Base-by-base conservation (phyloP, 2,329 filamentous ascomycete species). In the Sporothrix pallida region DNA sequence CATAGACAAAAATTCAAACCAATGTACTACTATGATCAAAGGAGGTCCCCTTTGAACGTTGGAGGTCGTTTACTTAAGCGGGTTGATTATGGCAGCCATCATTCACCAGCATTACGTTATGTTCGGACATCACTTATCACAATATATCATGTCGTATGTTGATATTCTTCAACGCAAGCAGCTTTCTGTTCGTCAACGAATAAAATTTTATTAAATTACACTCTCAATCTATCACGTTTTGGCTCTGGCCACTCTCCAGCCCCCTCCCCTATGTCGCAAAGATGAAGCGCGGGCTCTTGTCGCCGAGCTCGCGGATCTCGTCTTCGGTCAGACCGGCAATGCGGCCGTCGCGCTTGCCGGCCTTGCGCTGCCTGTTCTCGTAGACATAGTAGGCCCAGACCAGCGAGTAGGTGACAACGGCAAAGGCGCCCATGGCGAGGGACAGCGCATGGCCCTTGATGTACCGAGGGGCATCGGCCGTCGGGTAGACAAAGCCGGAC, bases 381-480 rank as follows among this genome's bases (percentile, higher is more conserved):
- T 46, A 65, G 8, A 65, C 60, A 23, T 65, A 65, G 37, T 65
- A 46, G 15, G 37, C 60, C 60, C 60, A 89, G 81, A 91, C 83
- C 42, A 87, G 81, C 1, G 80, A 84, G 77, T 88, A 91, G 6
- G 89, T 81, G 42, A 85, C 68, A 0, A 84, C 86, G 0, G 87
- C 84, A 77, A 90, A 82, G 2, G 82, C 87, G 0, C 90, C 88
- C 80, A 91, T 83, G 37, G 84, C 83, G 63, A 91, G 81, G 6
- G 88, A 90, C 13, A 90, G 84, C 0, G 88, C 89, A 77, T 92
- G 89, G 9, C 90, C 90, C 48, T 84, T 84, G 52, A 88, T 82
- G 78, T 89, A 92, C n/a, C 87, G 84, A 1, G 89, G 89, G 0
- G 80, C 84, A 17, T 70, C 37, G 17, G 60, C n/a, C 3, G 60